phyloP scores from a whole-genome alignment of 352 stramenopile genomes.

The Phytophthora meadii region DNA sequence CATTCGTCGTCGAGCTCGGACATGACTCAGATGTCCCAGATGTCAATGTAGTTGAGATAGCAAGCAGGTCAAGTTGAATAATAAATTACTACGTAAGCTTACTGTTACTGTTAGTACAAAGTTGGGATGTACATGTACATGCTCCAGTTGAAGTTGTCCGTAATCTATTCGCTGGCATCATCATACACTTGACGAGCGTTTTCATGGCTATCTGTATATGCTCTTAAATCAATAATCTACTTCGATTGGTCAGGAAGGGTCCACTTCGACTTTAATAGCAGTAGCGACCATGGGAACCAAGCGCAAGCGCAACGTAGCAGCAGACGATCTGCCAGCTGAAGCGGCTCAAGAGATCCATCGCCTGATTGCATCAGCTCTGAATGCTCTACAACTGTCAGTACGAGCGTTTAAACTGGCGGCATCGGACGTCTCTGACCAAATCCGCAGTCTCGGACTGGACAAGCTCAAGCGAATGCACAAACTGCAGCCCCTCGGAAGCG shows the following conservation, averaged over 20 bases:
- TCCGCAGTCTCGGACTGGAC: conserved; percentile 20
- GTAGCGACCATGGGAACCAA: conserved; percentile 27
- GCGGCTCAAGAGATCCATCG: conserved; percentile 20
- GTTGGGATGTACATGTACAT: too few species aligned
- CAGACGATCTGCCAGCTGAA: conserved; percentile 16
- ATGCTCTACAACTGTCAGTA: conserved; percentile 18
- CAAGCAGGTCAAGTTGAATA: conserved; percentile 22
- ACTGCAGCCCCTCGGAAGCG: conserved; percentile 34
- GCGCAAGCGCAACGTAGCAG: conserved; percentile 24
- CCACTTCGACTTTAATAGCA: conserved; percentile 12
- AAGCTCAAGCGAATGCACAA: conserved; percentile 35
- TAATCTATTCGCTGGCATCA: neutral
- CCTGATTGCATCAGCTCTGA: conserved; percentile 14
- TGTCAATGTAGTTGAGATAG: conserved; percentile 22
- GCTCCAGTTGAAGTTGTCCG: too few species aligned
- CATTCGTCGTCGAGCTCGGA: conserved; percentile 38
- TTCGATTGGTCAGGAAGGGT: conserved; percentile 15
- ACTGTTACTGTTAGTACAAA: too few species aligned
- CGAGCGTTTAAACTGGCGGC: conserved; percentile 14
- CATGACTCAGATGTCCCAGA: conserved; percentile 28
- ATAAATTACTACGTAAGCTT: conserved; percentile 27
- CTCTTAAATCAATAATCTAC: neutral
- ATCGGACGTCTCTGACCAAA: conserved; percentile 5
- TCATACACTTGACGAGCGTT: conserved; percentile 8
- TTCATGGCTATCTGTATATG: conserved; percentile 3